Conservation (phyloP, 2,329 filamentous ascomycete species). For the Trichoderma sp. region DNA sequence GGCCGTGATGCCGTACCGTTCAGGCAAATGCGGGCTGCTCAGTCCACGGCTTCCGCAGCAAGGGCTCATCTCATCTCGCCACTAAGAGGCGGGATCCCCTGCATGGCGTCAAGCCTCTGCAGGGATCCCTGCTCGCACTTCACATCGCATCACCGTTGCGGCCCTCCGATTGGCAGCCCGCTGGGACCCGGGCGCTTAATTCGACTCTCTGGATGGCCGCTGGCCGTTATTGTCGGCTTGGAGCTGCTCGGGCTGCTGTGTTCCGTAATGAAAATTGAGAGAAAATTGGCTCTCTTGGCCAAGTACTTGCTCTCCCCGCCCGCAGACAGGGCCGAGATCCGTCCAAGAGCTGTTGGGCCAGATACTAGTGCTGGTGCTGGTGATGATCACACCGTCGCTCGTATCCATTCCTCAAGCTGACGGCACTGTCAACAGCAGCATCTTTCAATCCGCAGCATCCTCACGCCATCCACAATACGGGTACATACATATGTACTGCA, state of each 20-base stretch:
- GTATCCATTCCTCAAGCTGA: not conserved
- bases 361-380: not conserved
- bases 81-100: constrained; percentile 26
- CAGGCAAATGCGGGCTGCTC: not conserved
- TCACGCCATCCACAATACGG: not conserved
- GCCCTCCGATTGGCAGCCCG: constrained; percentile 24
- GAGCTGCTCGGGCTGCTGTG: not conserved
- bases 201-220: constrained; percentile 26
- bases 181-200: constrained; percentile 25
- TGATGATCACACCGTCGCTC: not conserved
- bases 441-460: not conserved
- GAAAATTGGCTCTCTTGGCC: not conserved
- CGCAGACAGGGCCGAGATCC: not conserved
- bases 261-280: not conserved
- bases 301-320: not conserved
- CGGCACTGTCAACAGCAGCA: not conserved
- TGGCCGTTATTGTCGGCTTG: not conserved
- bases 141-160: constrained; percentile 25
- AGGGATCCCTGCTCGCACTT: constrained; percentile 23
- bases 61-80: constrained; percentile 2
- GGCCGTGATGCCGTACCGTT: not conserved
- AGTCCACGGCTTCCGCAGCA: not conserved
- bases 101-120: constrained; percentile 27
- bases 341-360: not conserved
- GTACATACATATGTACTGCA: not conserved